A percentile compares a stretch with the other conserved stretches of the same genome.
Evolutionary conservation across 2,329 filamentous ascomycete species (phyloP).

Genomic region (Ceratocystis colombiana): DNA sequence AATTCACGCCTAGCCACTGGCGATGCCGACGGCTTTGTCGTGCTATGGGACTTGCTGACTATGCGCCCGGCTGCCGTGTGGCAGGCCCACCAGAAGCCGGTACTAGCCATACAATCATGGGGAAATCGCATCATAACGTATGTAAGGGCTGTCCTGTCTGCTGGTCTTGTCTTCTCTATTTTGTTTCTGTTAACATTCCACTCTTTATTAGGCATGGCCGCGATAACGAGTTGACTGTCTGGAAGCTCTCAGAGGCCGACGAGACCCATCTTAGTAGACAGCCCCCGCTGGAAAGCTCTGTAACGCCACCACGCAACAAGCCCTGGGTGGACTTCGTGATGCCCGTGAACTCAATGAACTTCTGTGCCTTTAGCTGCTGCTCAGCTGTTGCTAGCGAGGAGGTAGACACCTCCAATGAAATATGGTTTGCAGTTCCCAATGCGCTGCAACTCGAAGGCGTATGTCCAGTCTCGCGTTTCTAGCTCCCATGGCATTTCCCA

Average conservation of each 20-base stretch:
- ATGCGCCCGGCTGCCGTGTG: slow-evolving; percentile 77
- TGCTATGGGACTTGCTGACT: slow-evolving; percentile 73
- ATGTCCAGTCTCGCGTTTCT: slow-evolving; percentile 30
- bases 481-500: neutral
- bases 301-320: slow-evolving; percentile 40
- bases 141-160: slow-evolving; percentile 33
- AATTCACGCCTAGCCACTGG: slow-evolving; percentile 75
- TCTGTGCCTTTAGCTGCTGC: slow-evolving; percentile 71
- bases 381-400: slow-evolving; percentile 31
- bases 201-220: slow-evolving; percentile 61
- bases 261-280: slow-evolving; percentile 55
- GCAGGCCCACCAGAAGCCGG: slow-evolving; percentile 68
- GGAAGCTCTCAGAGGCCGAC: slow-evolving; percentile 56
- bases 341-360: slow-evolving; percentile 87
- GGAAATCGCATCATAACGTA: slow-evolving; percentile 73
- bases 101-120: slow-evolving; percentile 67
- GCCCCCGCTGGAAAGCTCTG: slow-evolving; percentile 57
- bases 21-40: slow-evolving; percentile 80
- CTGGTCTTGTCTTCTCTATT: neutral
- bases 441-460: slow-evolving; percentile 62
- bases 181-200: neutral
- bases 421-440: slow-evolving; percentile 72
- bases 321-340: slow-evolving; percentile 83
- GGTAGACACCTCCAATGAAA: slow-evolving; percentile 32
- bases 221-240: slow-evolving; percentile 77